Percentiles rank a stretch among this genome's conserved stretches.
These are phyloP conservation scores for Chloranthus sessilifolius DNA, from an alignment of 164 flowering plant species.

Conservation along the genomic window DNA sequence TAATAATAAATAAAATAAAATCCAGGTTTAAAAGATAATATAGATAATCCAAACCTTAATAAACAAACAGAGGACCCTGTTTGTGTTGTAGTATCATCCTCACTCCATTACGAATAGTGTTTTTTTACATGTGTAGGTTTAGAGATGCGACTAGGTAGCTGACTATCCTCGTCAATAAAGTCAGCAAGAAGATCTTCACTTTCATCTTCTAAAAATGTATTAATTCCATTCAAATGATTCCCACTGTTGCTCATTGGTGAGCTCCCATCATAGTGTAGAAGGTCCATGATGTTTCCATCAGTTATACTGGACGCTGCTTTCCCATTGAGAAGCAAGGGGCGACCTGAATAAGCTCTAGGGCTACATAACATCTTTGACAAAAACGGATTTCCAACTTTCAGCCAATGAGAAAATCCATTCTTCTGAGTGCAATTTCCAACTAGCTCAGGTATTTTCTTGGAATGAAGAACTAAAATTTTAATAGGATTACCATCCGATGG, in stretches of 20 bases:
- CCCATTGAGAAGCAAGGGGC: slow-evolving; percentile 34
- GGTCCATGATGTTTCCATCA: slow-evolving; percentile 26
- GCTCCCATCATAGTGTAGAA: slow-evolving; percentile 19
- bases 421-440: slow-evolving; percentile 30
- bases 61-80: slow-evolving; percentile 95
- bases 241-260: slow-evolving; percentile 31
- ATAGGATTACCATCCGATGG: slow-evolving; percentile 37
- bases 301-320: slow-evolving; percentile 21
- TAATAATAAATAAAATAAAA: slow-evolving; percentile 6
- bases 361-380: slow-evolving; percentile 28
- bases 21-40: no score
- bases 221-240: slow-evolving; percentile 38
- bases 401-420: slow-evolving; percentile 72
- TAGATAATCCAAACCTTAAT: slow-evolving; percentile 67
- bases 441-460: slow-evolving; percentile 31
- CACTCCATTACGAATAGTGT: slow-evolving; percentile 38
- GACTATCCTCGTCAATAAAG: slow-evolving; percentile 99
- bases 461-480: slow-evolving; percentile 27
- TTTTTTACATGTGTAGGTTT: slow-evolving; percentile 39
- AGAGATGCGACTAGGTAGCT: slow-evolving; percentile 90
- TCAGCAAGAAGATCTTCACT: slow-evolving; percentile 97
- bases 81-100: slow-evolving; percentile 58
- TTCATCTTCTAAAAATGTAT: slow-evolving; percentile 71
- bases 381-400: slow-evolving; percentile 72
- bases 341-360: slow-evolving; percentile 33